These are phyloP conservation scores for Trypanosoma avium DNA, from an alignment of 208 protist species.

Conservation along the genomic window DNA sequence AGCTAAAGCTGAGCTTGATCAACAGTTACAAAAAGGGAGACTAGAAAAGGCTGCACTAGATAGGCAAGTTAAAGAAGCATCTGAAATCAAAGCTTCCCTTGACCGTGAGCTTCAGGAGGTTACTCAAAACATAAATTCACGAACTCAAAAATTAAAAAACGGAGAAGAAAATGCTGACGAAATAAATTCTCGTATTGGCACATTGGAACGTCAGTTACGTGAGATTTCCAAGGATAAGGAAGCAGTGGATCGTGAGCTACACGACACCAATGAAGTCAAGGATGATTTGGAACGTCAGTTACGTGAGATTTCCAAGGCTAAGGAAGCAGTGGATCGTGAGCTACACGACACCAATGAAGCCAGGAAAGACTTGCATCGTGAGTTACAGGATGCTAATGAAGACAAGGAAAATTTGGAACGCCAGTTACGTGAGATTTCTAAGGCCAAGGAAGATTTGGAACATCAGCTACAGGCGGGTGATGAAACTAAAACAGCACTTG, in stretches of 20 bases:
- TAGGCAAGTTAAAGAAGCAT: too few relatives aligned
- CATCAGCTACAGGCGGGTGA: background rate
- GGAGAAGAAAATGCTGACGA: too few relatives aligned
- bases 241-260: background rate
- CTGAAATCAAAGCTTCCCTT: background rate
- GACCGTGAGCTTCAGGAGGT: background rate
- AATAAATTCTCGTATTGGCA: too few relatives aligned
- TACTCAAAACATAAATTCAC: background rate
- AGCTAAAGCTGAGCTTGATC: background rate
- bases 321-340: background rate
- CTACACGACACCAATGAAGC: too few relatives aligned
- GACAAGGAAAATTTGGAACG: too few relatives aligned
- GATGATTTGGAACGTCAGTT: background rate
- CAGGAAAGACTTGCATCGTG: background rate
- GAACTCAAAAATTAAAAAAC: background rate
- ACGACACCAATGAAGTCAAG: background rate
- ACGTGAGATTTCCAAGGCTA: background rate
- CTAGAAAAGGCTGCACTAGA: too few relatives aligned
- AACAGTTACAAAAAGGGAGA: background rate
- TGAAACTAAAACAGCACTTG: background rate
- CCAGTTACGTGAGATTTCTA: background rate
- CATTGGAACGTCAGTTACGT: background rate
- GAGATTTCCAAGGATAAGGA: background rate
- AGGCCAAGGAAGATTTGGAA: background rate
- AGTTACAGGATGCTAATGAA: background rate